Evolutionary conservation across 140 eudicot genomes (phyloP).

Genomic region (Senecio squalidus): DNA sequence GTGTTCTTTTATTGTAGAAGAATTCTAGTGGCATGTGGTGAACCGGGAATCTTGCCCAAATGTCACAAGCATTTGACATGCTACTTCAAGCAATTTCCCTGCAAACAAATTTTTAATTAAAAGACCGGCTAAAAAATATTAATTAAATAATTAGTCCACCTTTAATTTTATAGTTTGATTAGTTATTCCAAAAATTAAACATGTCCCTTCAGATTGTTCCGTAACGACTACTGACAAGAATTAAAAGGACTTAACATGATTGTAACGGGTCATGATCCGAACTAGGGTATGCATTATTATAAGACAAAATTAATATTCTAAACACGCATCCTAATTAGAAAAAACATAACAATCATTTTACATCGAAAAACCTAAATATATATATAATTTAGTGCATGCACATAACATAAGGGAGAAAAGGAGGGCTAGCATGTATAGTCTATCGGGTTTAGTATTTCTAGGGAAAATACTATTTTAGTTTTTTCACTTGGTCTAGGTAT

Average conservation of each 20-base stretch:
- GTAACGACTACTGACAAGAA: constrained; percentile 30
- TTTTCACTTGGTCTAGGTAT: too few relatives aligned
- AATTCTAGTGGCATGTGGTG: constrained; percentile 40
- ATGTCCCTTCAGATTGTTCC: constrained; percentile 19
- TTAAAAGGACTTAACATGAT: constrained; percentile 8
- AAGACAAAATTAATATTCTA: too few relatives aligned
- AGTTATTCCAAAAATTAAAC: constrained; percentile 11
- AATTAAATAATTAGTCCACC: background rate
- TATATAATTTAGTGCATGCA: too few relatives aligned
- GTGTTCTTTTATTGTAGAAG: background rate
- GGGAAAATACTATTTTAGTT: too few relatives aligned
- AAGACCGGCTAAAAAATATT: background rate
- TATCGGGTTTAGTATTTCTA: too few relatives aligned
- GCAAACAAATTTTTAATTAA: too few relatives aligned
- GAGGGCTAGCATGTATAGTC: too few relatives aligned
- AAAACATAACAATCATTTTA: too few relatives aligned
- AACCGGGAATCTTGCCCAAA: constrained; percentile 49
- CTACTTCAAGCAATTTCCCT: constrained; percentile 50
- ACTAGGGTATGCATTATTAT: background rate
- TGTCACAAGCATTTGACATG: constrained; percentile 42
- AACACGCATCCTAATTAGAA: too few relatives aligned
- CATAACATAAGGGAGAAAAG: too few relatives aligned
- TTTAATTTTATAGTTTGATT: constrained; percentile 13
- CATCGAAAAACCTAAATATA: too few relatives aligned
- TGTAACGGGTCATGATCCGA: background rate